A percentile compares a stretch with the other conserved stretches of the same genome.
phyloP scores from a whole-genome alignment of 2,329 filamentous ascomycete species.

The Diaporthe humulicola region DNA sequence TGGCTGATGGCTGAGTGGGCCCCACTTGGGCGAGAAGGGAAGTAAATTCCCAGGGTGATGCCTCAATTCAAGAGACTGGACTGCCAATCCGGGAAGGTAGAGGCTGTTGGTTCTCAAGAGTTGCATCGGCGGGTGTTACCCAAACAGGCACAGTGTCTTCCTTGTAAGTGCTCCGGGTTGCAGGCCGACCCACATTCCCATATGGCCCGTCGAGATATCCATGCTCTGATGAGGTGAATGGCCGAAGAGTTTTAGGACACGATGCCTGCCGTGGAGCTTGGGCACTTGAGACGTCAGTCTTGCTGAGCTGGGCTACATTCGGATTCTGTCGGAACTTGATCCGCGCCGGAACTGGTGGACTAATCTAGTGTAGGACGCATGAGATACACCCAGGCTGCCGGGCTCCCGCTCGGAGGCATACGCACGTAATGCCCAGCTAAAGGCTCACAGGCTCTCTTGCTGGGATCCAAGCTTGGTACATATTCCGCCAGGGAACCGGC shows the following conservation, averaged over 20 bases:
- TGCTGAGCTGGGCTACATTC: neutral
- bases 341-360: neutral
- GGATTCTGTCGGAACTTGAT: constrained; percentile 11
- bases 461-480: constrained; percentile 15
- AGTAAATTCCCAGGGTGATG: constrained; percentile 21
- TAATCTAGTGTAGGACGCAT: neutral
- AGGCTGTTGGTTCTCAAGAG: constrained; percentile 8
- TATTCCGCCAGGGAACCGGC: neutral
- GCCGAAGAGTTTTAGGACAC: neutral
- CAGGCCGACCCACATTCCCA: neutral
- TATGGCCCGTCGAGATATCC: neutral
- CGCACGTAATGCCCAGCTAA: neutral
- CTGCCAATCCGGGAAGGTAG: constrained; percentile 25
- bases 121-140: constrained; percentile 31
- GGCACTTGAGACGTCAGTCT: neutral
- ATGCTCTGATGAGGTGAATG: constrained; percentile 1
- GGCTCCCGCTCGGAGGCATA: neutral
- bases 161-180: constrained; percentile 9
- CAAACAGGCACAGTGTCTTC: constrained; percentile 17
- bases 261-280: neutral
- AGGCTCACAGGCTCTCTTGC: neutral
- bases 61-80: neutral
- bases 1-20: constrained; percentile 6
- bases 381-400: neutral
- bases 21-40: neutral